Base-by-base conservation (phyloP, 2,329 filamentous ascomycete species). In the Chaetomium olivaceum region DNA sequence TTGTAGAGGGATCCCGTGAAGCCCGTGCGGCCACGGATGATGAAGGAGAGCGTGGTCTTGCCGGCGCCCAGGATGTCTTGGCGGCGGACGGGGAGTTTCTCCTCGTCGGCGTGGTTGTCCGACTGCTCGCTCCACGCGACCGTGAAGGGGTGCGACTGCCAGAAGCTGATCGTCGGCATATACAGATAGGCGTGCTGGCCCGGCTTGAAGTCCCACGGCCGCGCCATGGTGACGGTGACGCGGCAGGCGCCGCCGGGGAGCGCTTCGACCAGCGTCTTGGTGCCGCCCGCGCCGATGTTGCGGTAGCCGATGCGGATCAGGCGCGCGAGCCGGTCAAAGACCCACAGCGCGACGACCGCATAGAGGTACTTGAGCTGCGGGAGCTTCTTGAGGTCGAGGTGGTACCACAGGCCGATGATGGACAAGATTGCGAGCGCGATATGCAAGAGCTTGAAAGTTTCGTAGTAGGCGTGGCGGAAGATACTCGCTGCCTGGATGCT, bases 161-260 rank as follows among this genome's bases (percentile, higher is more conserved):
- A 89, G 67, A 88, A 82, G 68, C 89, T 89, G 72, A 93, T 80
- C 5, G 83, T 81, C 8, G 91, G 91, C 78, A 94, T 85, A 79
- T 93, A 93, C 23, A 94, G 79, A 76, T 93, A 94, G 43, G 90
- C 88, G 75, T 94, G 91, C 76, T 93, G 90, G 43, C 91, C 90
- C 0, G 91, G 88, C 66, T 82, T 82, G 81, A 91, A 91, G 50
- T 79, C 84, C 90, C 91, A 93, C n/a, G 90, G 89, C 54, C 90
- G 87, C 11, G 90, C 87, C 81, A 93, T 85, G 62, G 85, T 88
- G 58, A 92, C 84, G 0, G 90, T 93, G 60, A 94, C 83, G 58
- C 90, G 87, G 71, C 87, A 83, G 8, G 91, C 90, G 71, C 92
- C 90, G 67, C 90, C 91, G 16, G 91, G 90, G 11, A 93, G 84